Conservation (phyloP, 225 moss, liverwort and hornwort species). For the Bryoerythrophyllum caledonicum region DNA sequence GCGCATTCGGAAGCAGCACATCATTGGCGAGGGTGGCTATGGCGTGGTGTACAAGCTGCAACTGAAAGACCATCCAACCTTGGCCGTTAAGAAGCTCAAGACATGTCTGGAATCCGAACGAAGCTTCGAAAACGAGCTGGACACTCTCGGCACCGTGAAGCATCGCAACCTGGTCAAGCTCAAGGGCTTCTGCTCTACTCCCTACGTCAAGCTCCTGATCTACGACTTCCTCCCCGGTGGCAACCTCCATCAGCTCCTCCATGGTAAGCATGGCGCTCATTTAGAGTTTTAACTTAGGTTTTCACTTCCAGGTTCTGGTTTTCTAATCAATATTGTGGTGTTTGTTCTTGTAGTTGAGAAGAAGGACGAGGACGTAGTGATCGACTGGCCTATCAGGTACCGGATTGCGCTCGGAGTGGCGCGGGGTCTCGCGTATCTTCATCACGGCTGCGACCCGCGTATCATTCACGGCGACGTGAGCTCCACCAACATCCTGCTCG, state of each 20-base stretch:
- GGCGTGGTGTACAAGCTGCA: conserved; percentile 40
- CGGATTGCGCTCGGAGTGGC: conserved; percentile 36
- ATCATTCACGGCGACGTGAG: conserved; percentile 44
- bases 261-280: conserved; percentile 34
- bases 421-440: conserved; percentile 33
- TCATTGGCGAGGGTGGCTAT: conserved; percentile 42
- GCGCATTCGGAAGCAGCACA: conserved; percentile 25
- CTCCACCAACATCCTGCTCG: conserved; percentile 35
- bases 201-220: conserved; percentile 29
- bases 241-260: conserved; percentile 38
- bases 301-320: too few species aligned
- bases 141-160: conserved; percentile 44
- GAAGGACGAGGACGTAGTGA: conserved; percentile 13
- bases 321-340: too few species aligned
- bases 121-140: conserved; percentile 42
- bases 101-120: conserved; percentile 32
- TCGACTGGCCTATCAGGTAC: conserved; percentile 29
- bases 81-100: conserved; percentile 42
- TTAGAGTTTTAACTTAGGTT: too few species aligned
- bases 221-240: conserved; percentile 42
- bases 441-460: conserved; percentile 31
- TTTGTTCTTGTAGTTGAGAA: neutral
- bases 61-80: conserved; percentile 6
- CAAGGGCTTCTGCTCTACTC: conserved; percentile 38
- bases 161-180: conserved; percentile 41